Evolutionary conservation across 345 rosid species (phyloP), one percentile per base, ranked within the genome.

Genomic region (Pistacia integerrima): DNA sequence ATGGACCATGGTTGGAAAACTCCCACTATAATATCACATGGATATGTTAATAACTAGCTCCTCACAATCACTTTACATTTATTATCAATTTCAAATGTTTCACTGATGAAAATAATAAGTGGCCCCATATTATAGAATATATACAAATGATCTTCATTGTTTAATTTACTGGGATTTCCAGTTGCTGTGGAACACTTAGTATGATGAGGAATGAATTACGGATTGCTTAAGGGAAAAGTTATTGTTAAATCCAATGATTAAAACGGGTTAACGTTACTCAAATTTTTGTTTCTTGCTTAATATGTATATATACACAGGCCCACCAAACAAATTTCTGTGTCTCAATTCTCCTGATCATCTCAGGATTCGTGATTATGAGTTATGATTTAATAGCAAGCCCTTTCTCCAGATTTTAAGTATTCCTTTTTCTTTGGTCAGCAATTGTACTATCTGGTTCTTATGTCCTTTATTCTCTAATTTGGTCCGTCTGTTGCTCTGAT

Each of bases 1-100:
- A 41, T 41, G 46, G 41, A 38, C 5, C 41, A 38, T 38, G 6
- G 41, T 4, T 36, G 44, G 44, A 41, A 41, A 41, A 41, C 41
- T 2, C 41, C 14, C 55, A 12, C 6, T 35, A 20, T n/a, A n/a
- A 52, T 64, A 13, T 58, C 77, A 74, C 70, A 74, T 33, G 70
- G 62, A 51, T 36, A 14, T 63, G 58, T 33, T 48, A 28, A 8
- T 11, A 20, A 44, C 57, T 54, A 54, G 5, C 7, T 67, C 25
- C 33, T 20, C 17, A 33, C 5, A 67, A 1, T 20, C 9, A 58
- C 10, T 58, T 20, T 0, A 6, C 46, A 41, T 41, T 41, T 41
- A 7, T 41, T 41, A 41, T 41, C 46, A 41, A 41, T 38, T 38
- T 38, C 41, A 38, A 38, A 38, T 38, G 41, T 38, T 38, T 38